Evolutionary conservation across 306 rosid species (phyloP).

Genomic region (Glycyrrhiza uralensis): DNA sequence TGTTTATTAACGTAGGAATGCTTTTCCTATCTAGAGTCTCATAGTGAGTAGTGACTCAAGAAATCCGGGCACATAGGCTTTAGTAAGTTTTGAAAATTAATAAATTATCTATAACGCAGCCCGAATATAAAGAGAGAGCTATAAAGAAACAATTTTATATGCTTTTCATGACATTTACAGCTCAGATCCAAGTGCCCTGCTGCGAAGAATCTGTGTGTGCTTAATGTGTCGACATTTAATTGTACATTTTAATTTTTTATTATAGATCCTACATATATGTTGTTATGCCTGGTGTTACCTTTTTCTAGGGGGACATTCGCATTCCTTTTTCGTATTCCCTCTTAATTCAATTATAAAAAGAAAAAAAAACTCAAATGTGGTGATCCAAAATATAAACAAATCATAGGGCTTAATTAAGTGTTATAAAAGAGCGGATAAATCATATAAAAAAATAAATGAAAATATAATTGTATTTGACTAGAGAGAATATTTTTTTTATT

Average conservation of each 20-base stretch:
- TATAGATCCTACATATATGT: not conserved
- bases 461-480: too few relatives aligned
- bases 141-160: slow-evolving; percentile 4
- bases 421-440: too few relatives aligned
- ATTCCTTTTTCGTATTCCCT: too few relatives aligned
- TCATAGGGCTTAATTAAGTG: too few relatives aligned
- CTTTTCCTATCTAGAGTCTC: slow-evolving; percentile 7
- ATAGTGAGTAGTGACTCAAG: slow-evolving; percentile 25
- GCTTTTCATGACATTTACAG: slow-evolving; percentile 28
- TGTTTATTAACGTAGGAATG: slow-evolving; percentile 17
- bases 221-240: not conserved
- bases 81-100: not conserved
- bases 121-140: not conserved
- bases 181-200: slow-evolving; percentile 16
- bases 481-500: too few relatives aligned
- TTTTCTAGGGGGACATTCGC: too few relatives aligned
- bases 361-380: too few relatives aligned
- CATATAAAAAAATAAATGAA: too few relatives aligned
- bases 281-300: too few relatives aligned
- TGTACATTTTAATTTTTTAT: not conserved
- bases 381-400: too few relatives aligned
- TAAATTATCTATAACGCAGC: not conserved
- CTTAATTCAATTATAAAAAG: too few relatives aligned
- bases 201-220: not conserved
- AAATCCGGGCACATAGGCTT: slow-evolving; percentile 8